These are phyloP conservation scores for Geotrichum reessii DNA, from an alignment of 1,139 yeast genomes.

Conservation along the genomic window DNA sequence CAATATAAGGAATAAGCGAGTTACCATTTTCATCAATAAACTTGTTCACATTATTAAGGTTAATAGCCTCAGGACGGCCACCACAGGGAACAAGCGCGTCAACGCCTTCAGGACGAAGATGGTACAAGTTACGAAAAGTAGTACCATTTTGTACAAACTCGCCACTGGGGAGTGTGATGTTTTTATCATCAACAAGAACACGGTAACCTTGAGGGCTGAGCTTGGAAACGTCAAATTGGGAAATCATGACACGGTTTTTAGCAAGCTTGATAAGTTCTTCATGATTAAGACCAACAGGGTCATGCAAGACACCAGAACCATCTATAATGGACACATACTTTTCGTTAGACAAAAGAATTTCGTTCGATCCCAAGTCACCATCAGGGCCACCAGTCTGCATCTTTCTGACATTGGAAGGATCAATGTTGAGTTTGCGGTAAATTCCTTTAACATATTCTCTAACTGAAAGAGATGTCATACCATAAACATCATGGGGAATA, in stretches of 20 bases:
- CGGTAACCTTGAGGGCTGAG: slow-evolving; percentile 72
- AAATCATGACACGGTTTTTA: slow-evolving; percentile 66
- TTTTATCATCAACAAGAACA: slow-evolving; percentile 81
- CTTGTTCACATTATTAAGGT: slow-evolving; percentile 69
- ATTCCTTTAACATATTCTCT: slow-evolving; percentile 88
- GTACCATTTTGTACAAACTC: slow-evolving; percentile 73
- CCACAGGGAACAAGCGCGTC: slow-evolving; percentile 95
- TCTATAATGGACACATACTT: slow-evolving; percentile 84
- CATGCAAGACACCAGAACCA: slow-evolving; percentile 93
- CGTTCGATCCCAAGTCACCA: slow-evolving; percentile 96
- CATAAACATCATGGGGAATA: slow-evolving; percentile 96
- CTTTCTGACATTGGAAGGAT: slow-evolving; percentile 59
- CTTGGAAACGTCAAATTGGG: slow-evolving; percentile 58
- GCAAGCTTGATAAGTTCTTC: slow-evolving; percentile 76
- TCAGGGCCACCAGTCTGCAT: slow-evolving; percentile 99
- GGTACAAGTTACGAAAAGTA: slow-evolving; percentile 86
- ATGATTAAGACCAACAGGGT: slow-evolving; percentile 83
- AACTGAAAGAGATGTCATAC: slow-evolving; percentile 95
- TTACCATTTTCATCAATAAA: slow-evolving; percentile 79
- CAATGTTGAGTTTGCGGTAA: slow-evolving; percentile 67
- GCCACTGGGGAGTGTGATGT: slow-evolving; percentile 73
- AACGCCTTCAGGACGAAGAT: slow-evolving; percentile 62
- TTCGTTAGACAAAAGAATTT: slow-evolving; percentile 81
- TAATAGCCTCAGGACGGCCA: slow-evolving; percentile 96
- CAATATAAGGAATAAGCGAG: slow-evolving; percentile 75